Evolutionary conservation across 306 rosid genomes (phyloP).

Genomic region (Pterocarpus macrocarpus): DNA sequence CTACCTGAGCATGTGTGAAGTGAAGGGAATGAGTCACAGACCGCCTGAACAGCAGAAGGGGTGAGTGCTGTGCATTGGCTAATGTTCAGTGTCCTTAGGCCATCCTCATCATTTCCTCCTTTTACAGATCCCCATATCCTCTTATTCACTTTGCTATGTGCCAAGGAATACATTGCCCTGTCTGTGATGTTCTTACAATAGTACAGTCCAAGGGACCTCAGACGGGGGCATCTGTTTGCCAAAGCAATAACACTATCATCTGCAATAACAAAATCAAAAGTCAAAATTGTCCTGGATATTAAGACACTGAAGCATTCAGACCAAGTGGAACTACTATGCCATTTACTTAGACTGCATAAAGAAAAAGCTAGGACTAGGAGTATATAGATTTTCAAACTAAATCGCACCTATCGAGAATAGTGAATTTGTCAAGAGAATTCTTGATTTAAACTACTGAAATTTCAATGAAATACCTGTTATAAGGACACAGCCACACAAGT

Average conservation of each 20-base stretch:
- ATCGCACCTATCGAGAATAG: too few relatives aligned
- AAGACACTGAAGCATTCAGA: neutral
- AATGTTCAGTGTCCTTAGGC: conserved; percentile 82
- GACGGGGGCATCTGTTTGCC: conserved; percentile 78
- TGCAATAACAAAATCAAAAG: conserved; percentile 48
- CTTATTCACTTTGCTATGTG: conserved; percentile 76
- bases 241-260: conserved; percentile 96
- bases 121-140: conserved; percentile 77
- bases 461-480: conserved; percentile 76
- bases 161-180: conserved; percentile 93
- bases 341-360: too few relatives aligned
- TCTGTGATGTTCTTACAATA: conserved; percentile 95
- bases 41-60: conserved; percentile 91
- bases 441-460: neutral
- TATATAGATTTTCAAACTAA: too few relatives aligned
- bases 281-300: neutral
- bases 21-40: conserved; percentile 87
- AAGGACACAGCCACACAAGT: conserved; percentile 86
- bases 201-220: conserved; percentile 90
- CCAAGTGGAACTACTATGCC: neutral
- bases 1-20: conserved; percentile 96
- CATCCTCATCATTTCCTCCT: conserved; percentile 75
- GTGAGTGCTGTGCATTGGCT: conserved; percentile 99
- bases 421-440: neutral
- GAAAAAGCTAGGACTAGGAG: too few relatives aligned